A percentile compares a stretch with the other conserved stretches of the same genome.
These are phyloP conservation scores for Pyricularia pennisetigena DNA, from an alignment of 2,329 filamentous ascomycete species.

Conservation along the genomic window DNA sequence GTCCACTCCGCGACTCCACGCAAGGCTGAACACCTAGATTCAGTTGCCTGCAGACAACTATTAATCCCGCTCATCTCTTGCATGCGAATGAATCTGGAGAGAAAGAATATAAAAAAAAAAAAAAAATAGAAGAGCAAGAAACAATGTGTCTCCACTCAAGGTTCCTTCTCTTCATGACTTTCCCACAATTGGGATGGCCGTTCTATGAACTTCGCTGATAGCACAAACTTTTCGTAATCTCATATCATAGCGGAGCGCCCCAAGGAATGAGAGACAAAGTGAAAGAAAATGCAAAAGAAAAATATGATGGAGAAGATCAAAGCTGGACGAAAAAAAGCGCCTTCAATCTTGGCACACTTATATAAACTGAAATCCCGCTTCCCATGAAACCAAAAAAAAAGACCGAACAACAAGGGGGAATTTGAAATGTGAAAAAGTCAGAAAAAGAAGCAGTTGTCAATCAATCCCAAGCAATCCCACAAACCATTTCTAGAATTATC, in stretches of 20 bases:
- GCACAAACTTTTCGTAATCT: conserved; percentile 6
- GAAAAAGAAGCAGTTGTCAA: background rate
- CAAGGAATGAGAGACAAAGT: background rate
- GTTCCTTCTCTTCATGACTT: background rate
- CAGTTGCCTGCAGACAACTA: background rate
- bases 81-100: conserved; percentile 14
- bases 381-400: background rate
- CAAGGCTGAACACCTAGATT: background rate
- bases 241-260: conserved; percentile 1
- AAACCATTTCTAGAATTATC: background rate
- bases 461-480: background rate
- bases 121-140: conserved; percentile 3
- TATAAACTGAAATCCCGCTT: background rate
- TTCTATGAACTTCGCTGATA: background rate
- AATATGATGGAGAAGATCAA: conserved; percentile 2
- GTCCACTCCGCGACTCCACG: background rate
- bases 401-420: background rate
- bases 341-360: background rate
- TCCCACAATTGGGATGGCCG: background rate
- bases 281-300: background rate
- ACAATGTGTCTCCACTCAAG: conserved; percentile 5
- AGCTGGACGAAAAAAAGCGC: background rate
- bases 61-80: conserved; percentile 5
- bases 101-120: conserved; percentile 13
- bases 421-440: background rate